These are phyloP conservation scores for Fusarium xyrophilum DNA, from an alignment of 2,329 filamentous ascomycete genomes.

Conservation along the genomic window DNA sequence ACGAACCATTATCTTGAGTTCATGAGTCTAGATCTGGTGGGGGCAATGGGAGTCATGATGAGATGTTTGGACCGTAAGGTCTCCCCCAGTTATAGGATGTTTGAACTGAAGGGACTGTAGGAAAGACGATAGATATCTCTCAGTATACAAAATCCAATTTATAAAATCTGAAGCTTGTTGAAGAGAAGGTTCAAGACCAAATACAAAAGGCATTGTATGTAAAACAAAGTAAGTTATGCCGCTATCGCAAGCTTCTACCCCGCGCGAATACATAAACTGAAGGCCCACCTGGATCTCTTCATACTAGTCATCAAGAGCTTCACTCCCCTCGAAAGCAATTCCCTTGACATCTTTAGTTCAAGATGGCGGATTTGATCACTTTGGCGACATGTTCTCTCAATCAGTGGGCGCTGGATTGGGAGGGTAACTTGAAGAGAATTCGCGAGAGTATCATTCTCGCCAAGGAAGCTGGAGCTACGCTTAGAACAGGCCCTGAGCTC, in stretches of 20 bases:
- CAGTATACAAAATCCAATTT: background rate
- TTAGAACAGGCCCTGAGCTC: constrained; percentile 66
- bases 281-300: constrained; percentile 8
- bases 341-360: background rate
- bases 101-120: background rate
- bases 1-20: background rate
- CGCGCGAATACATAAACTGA: constrained; percentile 22
- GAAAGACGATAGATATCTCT: background rate
- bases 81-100: background rate
- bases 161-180: background rate
- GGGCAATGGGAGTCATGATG: constrained; percentile 5
- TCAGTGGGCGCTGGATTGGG: constrained; percentile 45
- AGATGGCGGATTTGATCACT: constrained; percentile 29
- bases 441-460: constrained; percentile 66
- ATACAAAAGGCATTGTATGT: background rate
- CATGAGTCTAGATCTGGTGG: background rate
- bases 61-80: background rate
- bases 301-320: background rate
- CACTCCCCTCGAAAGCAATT: background rate
- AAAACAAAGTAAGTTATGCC: constrained; percentile 3
- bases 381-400: constrained; percentile 49
- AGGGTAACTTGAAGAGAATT: constrained; percentile 69
- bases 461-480: constrained; percentile 65
- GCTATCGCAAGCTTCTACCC: constrained; percentile 27
- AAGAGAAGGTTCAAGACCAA: too few species aligned